These are phyloP conservation scores for Blumeria graminis DNA, from an alignment of 2,329 filamentous ascomycete species.

Conservation along the genomic window DNA sequence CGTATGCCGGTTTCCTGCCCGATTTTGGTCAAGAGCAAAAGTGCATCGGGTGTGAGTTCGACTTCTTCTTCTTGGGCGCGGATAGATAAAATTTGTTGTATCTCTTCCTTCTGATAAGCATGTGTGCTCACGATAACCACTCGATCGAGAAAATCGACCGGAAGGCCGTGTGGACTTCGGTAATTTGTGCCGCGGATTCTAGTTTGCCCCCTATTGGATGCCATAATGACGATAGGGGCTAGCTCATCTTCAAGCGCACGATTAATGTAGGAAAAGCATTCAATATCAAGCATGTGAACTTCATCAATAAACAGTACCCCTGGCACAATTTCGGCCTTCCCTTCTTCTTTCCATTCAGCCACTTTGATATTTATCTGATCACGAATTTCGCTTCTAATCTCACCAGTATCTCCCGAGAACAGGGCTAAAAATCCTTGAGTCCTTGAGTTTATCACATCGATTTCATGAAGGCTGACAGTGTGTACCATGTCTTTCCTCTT, in stretches of 20 bases:
- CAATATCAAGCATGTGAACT: slow-evolving; percentile 98
- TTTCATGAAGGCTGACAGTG: slow-evolving; percentile 91
- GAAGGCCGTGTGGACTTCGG: slow-evolving; percentile 75
- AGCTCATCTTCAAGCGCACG: slow-evolving; percentile 85
- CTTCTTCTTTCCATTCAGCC: slow-evolving; percentile 96
- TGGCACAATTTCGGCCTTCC: slow-evolving; percentile 93
- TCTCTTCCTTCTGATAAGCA: slow-evolving; percentile 58
- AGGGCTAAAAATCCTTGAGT: slow-evolving; percentile 96
- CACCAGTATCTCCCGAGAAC: slow-evolving; percentile 92
- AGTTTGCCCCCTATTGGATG: slow-evolving; percentile 80
- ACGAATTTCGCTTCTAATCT: slow-evolving; percentile 89
- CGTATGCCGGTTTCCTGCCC: slow-evolving; percentile 75
- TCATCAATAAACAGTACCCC: slow-evolving; percentile 97
- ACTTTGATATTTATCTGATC: slow-evolving; percentile 99
- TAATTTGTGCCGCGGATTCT: slow-evolving; percentile 87
- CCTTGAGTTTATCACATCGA: slow-evolving; percentile 95
- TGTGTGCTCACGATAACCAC: slow-evolving; percentile 93
- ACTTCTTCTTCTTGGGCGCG: slow-evolving; percentile 91
- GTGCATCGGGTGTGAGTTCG: slow-evolving; percentile 67
- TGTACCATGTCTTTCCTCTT: slow-evolving; percentile 93
- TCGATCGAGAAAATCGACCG: slow-evolving; percentile 85
- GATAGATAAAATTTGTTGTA: slow-evolving; percentile 78
- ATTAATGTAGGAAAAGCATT: slow-evolving; percentile 98
- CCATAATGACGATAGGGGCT: slow-evolving; percentile 97
- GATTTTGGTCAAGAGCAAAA: slow-evolving; percentile 87